Evolutionary conservation across 2,329 filamentous ascomycete species (phyloP).

Genomic region (Ilyonectria robusta): DNA sequence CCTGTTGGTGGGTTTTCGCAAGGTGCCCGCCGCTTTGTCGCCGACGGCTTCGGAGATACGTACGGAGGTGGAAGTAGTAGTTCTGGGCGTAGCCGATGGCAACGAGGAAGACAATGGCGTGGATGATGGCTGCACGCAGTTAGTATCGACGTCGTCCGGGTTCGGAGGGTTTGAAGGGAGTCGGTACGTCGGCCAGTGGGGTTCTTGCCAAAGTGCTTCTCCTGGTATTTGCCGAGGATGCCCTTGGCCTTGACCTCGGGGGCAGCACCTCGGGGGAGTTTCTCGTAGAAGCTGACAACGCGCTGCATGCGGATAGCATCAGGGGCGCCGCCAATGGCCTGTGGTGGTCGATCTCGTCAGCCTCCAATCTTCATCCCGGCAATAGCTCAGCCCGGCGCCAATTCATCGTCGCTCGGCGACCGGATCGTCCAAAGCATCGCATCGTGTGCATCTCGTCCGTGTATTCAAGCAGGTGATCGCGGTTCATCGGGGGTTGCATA

Average conservation of each 20-base stretch:
- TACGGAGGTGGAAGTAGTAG: slow-evolving; percentile 99
- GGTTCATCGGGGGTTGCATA: slow-evolving; percentile 64
- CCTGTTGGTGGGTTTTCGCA: not conserved
- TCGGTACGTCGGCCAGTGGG: slow-evolving; percentile 86
- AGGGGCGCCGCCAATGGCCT: slow-evolving; percentile 95
- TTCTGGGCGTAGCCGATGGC: slow-evolving; percentile 94
- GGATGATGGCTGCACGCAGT: slow-evolving; percentile 80
- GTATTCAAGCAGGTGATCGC: slow-evolving; percentile 19
- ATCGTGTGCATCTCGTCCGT: slow-evolving; percentile 34
- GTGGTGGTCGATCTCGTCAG: slow-evolving; percentile 54
- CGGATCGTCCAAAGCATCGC: slow-evolving; percentile 26
- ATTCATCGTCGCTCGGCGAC: slow-evolving; percentile 30
- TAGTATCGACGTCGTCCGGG: slow-evolving; percentile 47
- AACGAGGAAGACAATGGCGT: slow-evolving; percentile 84
- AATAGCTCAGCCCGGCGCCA: slow-evolving; percentile 19
- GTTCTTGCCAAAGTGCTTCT: slow-evolving; percentile 96
- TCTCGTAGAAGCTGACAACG: slow-evolving; percentile 98
- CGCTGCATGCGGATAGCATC: slow-evolving; percentile 98
- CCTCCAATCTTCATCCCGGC: slow-evolving; percentile 34
- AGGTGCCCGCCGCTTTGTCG: slow-evolving; percentile 1
- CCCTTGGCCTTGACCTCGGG: slow-evolving; percentile 87
- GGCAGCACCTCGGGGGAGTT: slow-evolving; percentile 92
- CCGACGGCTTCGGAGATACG: slow-evolving; percentile 56
- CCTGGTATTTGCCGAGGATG: slow-evolving; percentile 89
- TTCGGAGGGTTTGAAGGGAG: slow-evolving; percentile 6